Conservation (phyloP, 2,329 filamentous ascomycete genomes). For the Periglandula ipomoeae region DNA sequence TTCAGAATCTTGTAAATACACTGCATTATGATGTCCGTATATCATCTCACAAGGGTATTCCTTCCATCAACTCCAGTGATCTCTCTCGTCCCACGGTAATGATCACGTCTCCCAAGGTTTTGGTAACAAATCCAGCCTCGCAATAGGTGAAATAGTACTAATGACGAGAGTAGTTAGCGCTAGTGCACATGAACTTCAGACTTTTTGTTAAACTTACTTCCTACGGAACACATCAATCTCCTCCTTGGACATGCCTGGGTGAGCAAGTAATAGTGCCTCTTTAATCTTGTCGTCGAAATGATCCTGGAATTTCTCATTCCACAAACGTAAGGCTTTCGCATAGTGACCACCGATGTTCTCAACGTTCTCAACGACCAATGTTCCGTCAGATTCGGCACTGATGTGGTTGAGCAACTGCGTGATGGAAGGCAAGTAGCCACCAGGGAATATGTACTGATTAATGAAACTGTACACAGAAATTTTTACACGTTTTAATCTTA, state of each 20-base stretch:
- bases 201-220: slow-evolving; percentile 32
- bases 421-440: slow-evolving; percentile 57
- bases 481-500: not conserved
- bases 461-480: slow-evolving; percentile 45
- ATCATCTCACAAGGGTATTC: slow-evolving; percentile 46
- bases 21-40: not conserved
- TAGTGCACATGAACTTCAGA: not conserved
- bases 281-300: slow-evolving; percentile 54
- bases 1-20: not conserved
- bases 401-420: slow-evolving; percentile 51
- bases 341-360: slow-evolving; percentile 71
- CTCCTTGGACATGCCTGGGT: slow-evolving; percentile 48
- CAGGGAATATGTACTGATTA: slow-evolving; percentile 68
- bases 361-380: slow-evolving; percentile 56
- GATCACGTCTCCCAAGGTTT: slow-evolving; percentile 64
- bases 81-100: slow-evolving; percentile 61
- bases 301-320: slow-evolving; percentile 56
- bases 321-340: slow-evolving; percentile 57
- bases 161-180: slow-evolving; percentile 8
- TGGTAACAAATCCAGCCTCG: slow-evolving; percentile 63
- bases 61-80: slow-evolving; percentile 58
- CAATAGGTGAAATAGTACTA: slow-evolving; percentile 70
- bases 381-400: slow-evolving; percentile 47
- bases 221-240: slow-evolving; percentile 58
- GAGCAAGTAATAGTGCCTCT: slow-evolving; percentile 48